phyloP scores from a whole-genome alignment of 192 early-diverging fungal genomes.

The Backusella mclennaniae region DNA sequence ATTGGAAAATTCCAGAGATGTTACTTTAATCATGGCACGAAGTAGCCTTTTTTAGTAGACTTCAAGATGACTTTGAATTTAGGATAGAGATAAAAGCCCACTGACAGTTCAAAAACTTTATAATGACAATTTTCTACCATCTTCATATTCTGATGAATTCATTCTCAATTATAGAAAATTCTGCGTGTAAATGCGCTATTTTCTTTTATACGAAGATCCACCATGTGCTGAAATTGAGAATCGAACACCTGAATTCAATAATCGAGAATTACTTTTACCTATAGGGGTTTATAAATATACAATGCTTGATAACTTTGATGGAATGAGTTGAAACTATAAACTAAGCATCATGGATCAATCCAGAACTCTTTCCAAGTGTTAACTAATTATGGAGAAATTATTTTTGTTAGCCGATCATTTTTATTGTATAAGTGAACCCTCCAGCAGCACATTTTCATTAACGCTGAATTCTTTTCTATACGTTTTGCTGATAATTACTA shows the following conservation, averaged over 20 bases:
- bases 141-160: neutral
- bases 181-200: neutral
- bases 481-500: too few species aligned
- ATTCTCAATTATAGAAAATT: neutral
- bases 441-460: too few species aligned
- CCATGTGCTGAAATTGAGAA: neutral
- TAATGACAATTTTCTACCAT: neutral
- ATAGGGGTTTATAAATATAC: too few species aligned
- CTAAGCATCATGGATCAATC: neutral
- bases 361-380: neutral
- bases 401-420: too few species aligned
- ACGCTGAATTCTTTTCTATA: too few species aligned
- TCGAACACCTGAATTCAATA: neutral
- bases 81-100: neutral
- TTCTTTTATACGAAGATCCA: neutral
- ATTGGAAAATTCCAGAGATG: neutral
- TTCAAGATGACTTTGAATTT: neutral
- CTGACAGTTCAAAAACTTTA: neutral
- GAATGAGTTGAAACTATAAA: neutral
- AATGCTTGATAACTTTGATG: neutral
- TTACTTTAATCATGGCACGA: neutral
- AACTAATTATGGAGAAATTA: neutral
- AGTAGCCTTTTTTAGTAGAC: neutral
- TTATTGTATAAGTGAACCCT: too few species aligned
- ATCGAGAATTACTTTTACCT: neutral